Percentiles rank a stretch among this genome's conserved stretches.
These are phyloP conservation scores for Tolypocladium tropicale DNA, from an alignment of 2,329 filamentous ascomycete species.

Conservation along the genomic window DNA sequence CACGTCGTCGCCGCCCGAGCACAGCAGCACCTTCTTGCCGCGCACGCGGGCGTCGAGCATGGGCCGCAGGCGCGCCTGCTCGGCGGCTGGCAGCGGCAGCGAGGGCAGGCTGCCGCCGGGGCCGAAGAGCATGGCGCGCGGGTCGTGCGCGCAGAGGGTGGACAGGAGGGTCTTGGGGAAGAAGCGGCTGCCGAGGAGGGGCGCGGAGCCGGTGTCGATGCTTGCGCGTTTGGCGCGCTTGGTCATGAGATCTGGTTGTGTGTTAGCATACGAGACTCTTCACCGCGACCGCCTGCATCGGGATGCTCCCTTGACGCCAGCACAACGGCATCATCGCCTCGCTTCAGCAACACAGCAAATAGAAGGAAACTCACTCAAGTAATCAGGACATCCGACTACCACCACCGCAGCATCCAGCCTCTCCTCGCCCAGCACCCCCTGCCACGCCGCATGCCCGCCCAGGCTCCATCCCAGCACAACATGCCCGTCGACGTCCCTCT, in stretches of 20 bases:
- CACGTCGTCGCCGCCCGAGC: conserved; percentile 58
- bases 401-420: conserved; percentile 69
- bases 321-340: not conserved
- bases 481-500: conserved; percentile 46
- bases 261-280: not conserved
- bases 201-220: conserved; percentile 39
- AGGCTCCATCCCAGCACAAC: conserved; percentile 74
- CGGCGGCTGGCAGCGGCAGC: conserved; percentile 18
- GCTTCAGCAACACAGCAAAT: not conserved
- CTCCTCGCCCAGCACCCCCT: conserved; percentile 66
- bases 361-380: conserved; percentile 40
- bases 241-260: conserved; percentile 50
- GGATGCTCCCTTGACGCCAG: not conserved
- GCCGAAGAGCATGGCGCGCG: conserved; percentile 62
- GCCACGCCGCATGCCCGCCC: conserved; percentile 83
- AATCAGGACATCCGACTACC: conserved; percentile 86
- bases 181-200: conserved; percentile 66
- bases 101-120: conserved; percentile 22
- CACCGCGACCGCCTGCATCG: not conserved
- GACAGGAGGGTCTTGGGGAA: conserved; percentile 63
- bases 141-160: conserved; percentile 58
- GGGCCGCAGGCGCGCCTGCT: conserved; percentile 31
- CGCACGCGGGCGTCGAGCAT: conserved; percentile 39
- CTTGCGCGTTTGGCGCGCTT: conserved; percentile 65
- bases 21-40: conserved; percentile 54